Percentiles rank a stretch among this genome's conserved stretches.
Conservation (phyloP, 108 stramenopile genomes). For the Nitzschia sp. region DNA sequence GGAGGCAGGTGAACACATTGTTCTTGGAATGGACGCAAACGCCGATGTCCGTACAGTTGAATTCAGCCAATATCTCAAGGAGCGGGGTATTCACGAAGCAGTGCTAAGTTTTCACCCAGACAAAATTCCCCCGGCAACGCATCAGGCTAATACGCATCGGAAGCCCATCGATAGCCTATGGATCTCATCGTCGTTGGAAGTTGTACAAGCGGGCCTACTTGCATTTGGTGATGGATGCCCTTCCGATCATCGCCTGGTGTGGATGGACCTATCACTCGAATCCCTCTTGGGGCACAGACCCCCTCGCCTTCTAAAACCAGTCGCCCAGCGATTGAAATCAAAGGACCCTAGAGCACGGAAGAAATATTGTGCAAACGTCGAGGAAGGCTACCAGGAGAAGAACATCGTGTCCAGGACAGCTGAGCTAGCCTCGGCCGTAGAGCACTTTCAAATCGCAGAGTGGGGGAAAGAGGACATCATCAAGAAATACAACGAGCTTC, state of each 20-base stretch:
- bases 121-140: neutral
- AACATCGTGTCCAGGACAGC: too few relatives aligned
- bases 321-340: neutral
- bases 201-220: neutral
- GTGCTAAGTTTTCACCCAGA: neutral
- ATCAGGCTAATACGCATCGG: neutral
- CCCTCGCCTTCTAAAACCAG: neutral
- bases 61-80: neutral
- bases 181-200: neutral
- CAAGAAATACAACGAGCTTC: too few relatives aligned
- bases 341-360: neutral
- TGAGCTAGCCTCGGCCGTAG: too few relatives aligned
- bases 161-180: slow-evolving; percentile 6
- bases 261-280: neutral
- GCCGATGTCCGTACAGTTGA: neutral
- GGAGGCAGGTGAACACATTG: neutral
- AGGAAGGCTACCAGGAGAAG: neutral
- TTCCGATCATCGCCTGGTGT: neutral
- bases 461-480: too few relatives aligned
- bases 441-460: too few relatives aligned
- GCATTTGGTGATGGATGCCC: too few relatives aligned
- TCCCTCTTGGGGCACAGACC: neutral
- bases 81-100: neutral
- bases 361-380: neutral
- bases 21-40: too few relatives aligned